Conservation (phyloP, 164 flowering plant species). For the Umbellularia californica region DNA sequence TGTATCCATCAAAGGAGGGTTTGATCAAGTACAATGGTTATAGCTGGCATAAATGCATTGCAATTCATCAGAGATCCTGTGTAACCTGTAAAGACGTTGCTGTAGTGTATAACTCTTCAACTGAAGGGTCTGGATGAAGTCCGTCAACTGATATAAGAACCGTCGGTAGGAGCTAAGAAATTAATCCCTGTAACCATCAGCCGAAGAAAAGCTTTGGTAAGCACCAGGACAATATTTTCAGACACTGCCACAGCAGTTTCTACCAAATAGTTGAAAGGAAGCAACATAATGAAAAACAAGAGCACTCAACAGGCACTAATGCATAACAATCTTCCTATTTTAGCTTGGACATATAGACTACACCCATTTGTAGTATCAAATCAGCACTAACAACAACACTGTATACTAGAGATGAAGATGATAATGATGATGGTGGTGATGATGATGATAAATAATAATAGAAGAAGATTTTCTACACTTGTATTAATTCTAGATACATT, state of each 20-base stretch:
- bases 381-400: too few species aligned
- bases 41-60: background rate
- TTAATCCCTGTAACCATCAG: slow-evolving; percentile 4
- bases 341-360: too few species aligned
- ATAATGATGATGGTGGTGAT: too few species aligned
- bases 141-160: background rate
- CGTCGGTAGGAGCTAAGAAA: background rate
- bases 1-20: background rate
- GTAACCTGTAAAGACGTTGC: background rate
- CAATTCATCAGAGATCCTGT: background rate
- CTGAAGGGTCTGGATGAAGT: background rate
- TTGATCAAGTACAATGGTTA: background rate
- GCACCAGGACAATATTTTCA: background rate
- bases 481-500: background rate
- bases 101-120: background rate
- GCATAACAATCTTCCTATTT: background rate
- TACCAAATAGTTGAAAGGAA: background rate
- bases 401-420: too few species aligned
- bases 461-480: too few species aligned
- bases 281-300: background rate
- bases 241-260: background rate
- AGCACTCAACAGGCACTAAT: background rate
- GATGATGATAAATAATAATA: too few species aligned
- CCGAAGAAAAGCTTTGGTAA: background rate
- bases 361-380: too few species aligned